Percentiles rank a stretch among this genome's conserved stretches.
phyloP scores from a whole-genome alignment of 805 yeast genomes.

The Scheffersomyces ergatensis region DNA sequence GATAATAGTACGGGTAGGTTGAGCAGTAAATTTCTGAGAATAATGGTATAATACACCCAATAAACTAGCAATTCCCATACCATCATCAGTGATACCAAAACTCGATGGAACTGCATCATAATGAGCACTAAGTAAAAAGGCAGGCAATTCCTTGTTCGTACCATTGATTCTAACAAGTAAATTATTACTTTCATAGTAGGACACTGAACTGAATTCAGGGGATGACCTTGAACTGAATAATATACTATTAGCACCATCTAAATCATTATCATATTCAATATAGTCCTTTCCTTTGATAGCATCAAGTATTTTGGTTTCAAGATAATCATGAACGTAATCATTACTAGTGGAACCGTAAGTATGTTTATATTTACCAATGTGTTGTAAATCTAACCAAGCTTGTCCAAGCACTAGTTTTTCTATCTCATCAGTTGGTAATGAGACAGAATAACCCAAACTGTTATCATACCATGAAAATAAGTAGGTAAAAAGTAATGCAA shows the following conservation, averaged over 20 bases:
- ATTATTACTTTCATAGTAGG: constrained; percentile 83
- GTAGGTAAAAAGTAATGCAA: constrained; percentile 45
- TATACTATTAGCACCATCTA: constrained; percentile 43
- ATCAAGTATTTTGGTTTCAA: constrained; percentile 41
- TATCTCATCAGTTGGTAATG: constrained; percentile 42
- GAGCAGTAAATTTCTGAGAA: constrained; percentile 25
- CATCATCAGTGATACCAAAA: constrained; percentile 89
- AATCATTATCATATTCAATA: constrained; percentile 39
- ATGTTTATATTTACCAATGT: constrained; percentile 64
- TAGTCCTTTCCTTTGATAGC: constrained; percentile 27
- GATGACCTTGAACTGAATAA: constrained; percentile 51
- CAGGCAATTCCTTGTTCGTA: constrained; percentile 52
- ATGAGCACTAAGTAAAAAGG: constrained; percentile 78
- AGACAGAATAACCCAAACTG: constrained; percentile 33
- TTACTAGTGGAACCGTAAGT: constrained; percentile 79
- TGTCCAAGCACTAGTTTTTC: constrained; percentile 36
- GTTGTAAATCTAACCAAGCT: constrained; percentile 70
- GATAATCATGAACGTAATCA: constrained; percentile 70
- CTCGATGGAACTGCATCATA: constrained; percentile 87
- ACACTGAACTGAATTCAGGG: constrained; percentile 39
- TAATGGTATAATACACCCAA: constrained; percentile 63
- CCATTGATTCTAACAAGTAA: constrained; percentile 77
- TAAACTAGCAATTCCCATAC: constrained; percentile 81
- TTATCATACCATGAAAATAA: constrained; percentile 38
- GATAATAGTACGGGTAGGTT: constrained; percentile 69